Percentiles rank a stretch among this genome's conserved stretches.
Conservation (phyloP, 2,329 filamentous ascomycete genomes). For the Chaetomiaceae sp. region DNA sequence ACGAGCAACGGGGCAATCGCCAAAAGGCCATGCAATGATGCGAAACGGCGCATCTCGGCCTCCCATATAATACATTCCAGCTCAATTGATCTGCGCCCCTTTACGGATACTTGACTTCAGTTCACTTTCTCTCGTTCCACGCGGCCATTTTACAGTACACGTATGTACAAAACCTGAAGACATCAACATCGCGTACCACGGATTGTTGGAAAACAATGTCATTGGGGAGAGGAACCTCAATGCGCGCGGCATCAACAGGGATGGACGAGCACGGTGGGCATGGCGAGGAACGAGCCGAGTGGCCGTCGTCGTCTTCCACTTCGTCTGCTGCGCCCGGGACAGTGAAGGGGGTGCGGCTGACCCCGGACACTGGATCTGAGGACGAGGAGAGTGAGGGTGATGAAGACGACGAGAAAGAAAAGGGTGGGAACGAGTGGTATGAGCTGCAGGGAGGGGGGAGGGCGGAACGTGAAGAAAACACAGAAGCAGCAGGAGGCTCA, state of each 20-base stretch:
- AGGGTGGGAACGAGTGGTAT: slow-evolving; percentile 3
- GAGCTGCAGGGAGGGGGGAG: not conserved
- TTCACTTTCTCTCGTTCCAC: too few species aligned
- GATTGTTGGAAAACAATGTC: too few species aligned
- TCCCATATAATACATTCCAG: too few species aligned
- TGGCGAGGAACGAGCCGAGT: not conserved
- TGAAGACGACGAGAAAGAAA: not conserved
- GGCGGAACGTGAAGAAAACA: not conserved
- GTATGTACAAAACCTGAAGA: too few species aligned
- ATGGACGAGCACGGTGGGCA: not conserved
- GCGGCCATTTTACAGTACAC: too few species aligned
- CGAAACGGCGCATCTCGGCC: too few species aligned
- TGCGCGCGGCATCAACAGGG: not conserved
- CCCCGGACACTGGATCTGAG: slow-evolving; percentile 11
- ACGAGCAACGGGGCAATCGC: too few species aligned
- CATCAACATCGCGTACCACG: too few species aligned
- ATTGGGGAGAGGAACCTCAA: too few species aligned
- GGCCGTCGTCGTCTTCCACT: not conserved
- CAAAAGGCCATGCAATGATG: too few species aligned
- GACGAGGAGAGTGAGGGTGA: slow-evolving; percentile 8
- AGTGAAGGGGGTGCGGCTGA: not conserved
- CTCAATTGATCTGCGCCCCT: too few species aligned
- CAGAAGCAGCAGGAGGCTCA: not conserved
- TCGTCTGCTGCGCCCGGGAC: not conserved
- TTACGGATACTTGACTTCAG: too few species aligned